phyloP scores from a whole-genome alignment of 2,329 filamentous ascomycete genomes.

The Waltergamsia citrina region DNA sequence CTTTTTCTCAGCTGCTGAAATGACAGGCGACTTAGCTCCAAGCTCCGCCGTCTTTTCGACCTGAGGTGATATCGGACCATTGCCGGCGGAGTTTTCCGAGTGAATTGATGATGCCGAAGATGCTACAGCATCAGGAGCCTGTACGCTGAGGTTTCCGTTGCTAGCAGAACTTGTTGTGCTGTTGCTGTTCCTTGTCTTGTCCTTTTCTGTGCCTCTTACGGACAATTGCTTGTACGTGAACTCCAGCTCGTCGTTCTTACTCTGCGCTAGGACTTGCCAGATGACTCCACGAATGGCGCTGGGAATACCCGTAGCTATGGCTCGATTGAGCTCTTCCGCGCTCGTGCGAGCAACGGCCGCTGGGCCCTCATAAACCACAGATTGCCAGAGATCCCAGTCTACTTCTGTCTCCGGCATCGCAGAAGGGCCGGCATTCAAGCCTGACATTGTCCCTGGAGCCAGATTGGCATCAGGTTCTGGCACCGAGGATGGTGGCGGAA shows the following conservation, averaged over 20 bases:
- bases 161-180: constrained; percentile 40
- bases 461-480: constrained; percentile 61
- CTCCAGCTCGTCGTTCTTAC: constrained; percentile 87
- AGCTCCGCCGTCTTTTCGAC: constrained; percentile 54
- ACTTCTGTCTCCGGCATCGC: constrained; percentile 64
- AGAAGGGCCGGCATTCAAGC: constrained; percentile 67
- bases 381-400: constrained; percentile 99
- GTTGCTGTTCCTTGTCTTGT: constrained; percentile 52
- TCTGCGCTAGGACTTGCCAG: constrained; percentile 95
- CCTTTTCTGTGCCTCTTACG: constrained; percentile 71
- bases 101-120: constrained; percentile 82
- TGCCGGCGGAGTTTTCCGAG: constrained; percentile 62
- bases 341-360: constrained; percentile 81
- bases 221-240: constrained; percentile 75
- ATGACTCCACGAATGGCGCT: constrained; percentile 95
- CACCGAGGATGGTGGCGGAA: constrained; percentile 35
- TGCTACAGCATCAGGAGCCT: constrained; percentile 52
- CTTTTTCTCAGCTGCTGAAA: constrained; percentile 57
- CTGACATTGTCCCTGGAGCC: constrained; percentile 77
- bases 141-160: constrained; percentile 45
- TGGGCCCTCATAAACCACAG: constrained; percentile 88
- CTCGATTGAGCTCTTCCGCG: constrained; percentile 78
- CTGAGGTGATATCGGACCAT: constrained; percentile 46
- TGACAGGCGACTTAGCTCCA: constrained; percentile 54
- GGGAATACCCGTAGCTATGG: constrained; percentile 89